Evolutionary conservation across 1,139 yeast species (phyloP).

Genomic region (Taphrina deformans): DNA sequence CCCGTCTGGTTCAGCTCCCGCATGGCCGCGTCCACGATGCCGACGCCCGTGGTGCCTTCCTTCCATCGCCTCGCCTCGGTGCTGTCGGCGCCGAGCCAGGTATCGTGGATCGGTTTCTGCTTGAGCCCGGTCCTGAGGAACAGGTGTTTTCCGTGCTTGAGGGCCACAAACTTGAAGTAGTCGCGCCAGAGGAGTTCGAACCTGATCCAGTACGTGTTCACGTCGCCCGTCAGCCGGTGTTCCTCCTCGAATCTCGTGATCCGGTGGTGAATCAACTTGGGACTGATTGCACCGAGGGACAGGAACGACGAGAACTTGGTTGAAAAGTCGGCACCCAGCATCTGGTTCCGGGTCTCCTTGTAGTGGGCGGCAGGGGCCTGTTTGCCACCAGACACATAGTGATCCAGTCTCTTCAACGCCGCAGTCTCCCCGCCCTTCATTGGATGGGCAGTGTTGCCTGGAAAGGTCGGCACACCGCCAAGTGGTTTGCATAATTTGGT

Average conservation of each 20-base stretch:
- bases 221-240: conserved; percentile 18
- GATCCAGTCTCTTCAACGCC: conserved; percentile 15
- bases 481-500: conserved; percentile 17
- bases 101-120: conserved; percentile 11
- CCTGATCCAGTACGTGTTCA: conserved; percentile 30
- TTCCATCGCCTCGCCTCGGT: conserved; percentile 39
- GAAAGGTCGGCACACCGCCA: conserved; percentile 16
- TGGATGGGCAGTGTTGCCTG: conserved; percentile 24
- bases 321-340: conserved; percentile 32
- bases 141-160: conserved; percentile 24
- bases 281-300: conserved; percentile 17
- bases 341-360: conserved; percentile 23
- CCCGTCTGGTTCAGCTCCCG: conserved; percentile 54
- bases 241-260: conserved; percentile 21
- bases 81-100: conserved; percentile 18
- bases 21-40: conserved; percentile 61
- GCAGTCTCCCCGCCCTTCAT: conserved; percentile 27
- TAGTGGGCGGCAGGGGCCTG: conserved; percentile 26
- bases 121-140: conserved; percentile 18
- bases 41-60: conserved; percentile 44
- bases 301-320: conserved; percentile 31
- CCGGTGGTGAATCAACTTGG: conserved; percentile 25
- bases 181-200: conserved; percentile 33
- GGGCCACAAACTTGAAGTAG: conserved; percentile 31
- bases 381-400: conserved; percentile 25